Evolutionary conservation across 2,329 filamentous ascomycete species (phyloP).

Genomic region (Pseudocercospora fijiensis): DNA sequence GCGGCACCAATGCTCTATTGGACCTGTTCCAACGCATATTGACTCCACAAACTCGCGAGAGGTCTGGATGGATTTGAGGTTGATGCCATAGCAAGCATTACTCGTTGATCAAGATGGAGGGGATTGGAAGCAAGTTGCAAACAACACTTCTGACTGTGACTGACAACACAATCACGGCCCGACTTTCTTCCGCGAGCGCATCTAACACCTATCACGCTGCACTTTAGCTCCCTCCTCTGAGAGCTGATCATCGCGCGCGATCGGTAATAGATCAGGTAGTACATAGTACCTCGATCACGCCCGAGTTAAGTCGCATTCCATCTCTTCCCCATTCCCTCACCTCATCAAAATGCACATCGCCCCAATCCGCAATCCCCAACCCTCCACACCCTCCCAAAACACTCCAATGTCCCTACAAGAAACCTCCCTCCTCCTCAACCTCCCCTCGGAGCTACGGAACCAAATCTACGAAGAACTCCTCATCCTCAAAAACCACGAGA

Average conservation of each 20-base stretch:
- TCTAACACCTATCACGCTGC: background rate
- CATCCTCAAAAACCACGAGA: constrained; percentile 21
- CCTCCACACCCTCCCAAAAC: background rate
- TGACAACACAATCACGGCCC: too few species aligned
- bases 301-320: background rate
- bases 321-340: background rate
- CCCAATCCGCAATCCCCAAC: constrained; percentile 21
- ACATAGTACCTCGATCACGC: background rate
- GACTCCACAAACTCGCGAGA: too few species aligned
- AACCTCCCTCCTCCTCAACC: constrained; percentile 39
- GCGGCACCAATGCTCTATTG: too few species aligned
- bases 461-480: constrained; percentile 52
- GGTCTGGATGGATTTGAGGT: too few species aligned
- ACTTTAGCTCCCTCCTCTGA: background rate
- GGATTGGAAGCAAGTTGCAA: too few species aligned
- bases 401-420: constrained; percentile 19
- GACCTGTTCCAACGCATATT: too few species aligned
- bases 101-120: too few species aligned
- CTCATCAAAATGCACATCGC: constrained; percentile 19
- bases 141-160: too few species aligned
- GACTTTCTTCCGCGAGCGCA: background rate
- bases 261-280: too few species aligned
- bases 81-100: too few species aligned
- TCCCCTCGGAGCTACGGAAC: constrained; percentile 61
- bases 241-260: background rate